Evolutionary conservation across 345 rosid genomes (phyloP), one percentile per base, ranked within the genome.

Genomic region (Citrus cavaleriei): DNA sequence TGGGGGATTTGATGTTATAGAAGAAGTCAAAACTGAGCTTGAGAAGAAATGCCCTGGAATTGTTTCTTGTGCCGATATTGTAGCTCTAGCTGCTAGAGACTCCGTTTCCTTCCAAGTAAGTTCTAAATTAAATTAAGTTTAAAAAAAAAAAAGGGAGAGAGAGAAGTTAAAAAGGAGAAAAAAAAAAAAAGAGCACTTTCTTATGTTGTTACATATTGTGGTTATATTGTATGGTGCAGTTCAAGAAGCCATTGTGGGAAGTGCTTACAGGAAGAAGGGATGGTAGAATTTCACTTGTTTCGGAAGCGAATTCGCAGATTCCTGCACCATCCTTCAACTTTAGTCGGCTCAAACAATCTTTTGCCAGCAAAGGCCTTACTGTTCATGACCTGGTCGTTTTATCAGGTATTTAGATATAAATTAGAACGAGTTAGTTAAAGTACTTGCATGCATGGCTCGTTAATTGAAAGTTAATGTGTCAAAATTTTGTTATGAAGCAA

Each of bases 1-100:
- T 5, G 46, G 59, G 0, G 91, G 89, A 42, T 86, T 86, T 58
- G 79, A 80, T 38, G 81, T 81, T 0, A 84, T 88, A 7, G 89
- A 88, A 35, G 81, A 80, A 61, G 77, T 83, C 38, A 88, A 88
- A 76, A 74, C 84, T 3, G 76, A 73, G 32, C 80, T 85, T 18
- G 91, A 88, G 76, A 70, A 72, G 51, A 59, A 72, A 24, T 88
- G 91, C 81, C 86, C 89, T 21, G 87, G 85, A 4, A 60, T 80
- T 14, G 87, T 88, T 35, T 88, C 91, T 30, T 88, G 91, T 65
- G 90, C 90, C 0, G 90, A 88, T 77, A 84, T 88, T 34, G 22
- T 88, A 1, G 86, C 90, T 58, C 80, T 86, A 1, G 83, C 84
- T 22, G 84, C 90, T 14, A 82, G 90, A 21, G 90, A 87, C 79